Percentiles rank a stretch among this genome's conserved stretches.
Conservation (phyloP, 345 rosid species). For the Odontarrhena argentea region DNA sequence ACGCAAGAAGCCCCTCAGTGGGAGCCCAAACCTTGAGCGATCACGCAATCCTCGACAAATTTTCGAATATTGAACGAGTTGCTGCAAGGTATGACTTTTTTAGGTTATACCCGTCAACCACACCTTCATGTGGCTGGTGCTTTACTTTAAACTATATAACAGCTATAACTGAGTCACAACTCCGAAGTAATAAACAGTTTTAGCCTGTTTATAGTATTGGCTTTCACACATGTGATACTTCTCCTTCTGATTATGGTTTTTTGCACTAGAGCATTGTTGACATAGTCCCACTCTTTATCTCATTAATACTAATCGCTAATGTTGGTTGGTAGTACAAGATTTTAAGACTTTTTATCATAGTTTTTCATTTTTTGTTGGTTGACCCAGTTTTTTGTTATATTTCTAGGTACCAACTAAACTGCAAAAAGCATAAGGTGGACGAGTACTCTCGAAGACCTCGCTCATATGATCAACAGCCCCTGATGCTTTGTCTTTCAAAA, state of each 20-base stretch:
- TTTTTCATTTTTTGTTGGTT: neutral
- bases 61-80: conserved; percentile 77
- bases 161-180: conserved; percentile 5
- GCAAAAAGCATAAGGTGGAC: conserved; percentile 70
- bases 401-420: conserved; percentile 70
- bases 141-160: conserved; percentile 11
- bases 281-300: neutral
- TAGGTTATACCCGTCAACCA: conserved; percentile 13
- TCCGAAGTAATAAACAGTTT: neutral
- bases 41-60: conserved; percentile 72
- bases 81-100: conserved; percentile 57
- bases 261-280: conserved; percentile 16
- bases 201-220: conserved; percentile 15
- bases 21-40: conserved; percentile 72
- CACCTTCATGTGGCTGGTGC: conserved; percentile 10
- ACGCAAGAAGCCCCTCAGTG: conserved; percentile 78
- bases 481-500: conserved; percentile 46
- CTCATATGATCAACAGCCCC: conserved; percentile 45
- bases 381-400: conserved; percentile 35
- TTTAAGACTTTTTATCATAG: conserved; percentile 15
- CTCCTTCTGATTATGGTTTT: conserved; percentile 28
- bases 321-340: conserved; percentile 21
- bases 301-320: conserved; percentile 16
- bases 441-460: conserved; percentile 50
- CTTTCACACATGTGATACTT: conserved; percentile 27